phyloP scores from a whole-genome alignment of 768 basidiomycete genomes.

The Agrocybe pediades region DNA sequence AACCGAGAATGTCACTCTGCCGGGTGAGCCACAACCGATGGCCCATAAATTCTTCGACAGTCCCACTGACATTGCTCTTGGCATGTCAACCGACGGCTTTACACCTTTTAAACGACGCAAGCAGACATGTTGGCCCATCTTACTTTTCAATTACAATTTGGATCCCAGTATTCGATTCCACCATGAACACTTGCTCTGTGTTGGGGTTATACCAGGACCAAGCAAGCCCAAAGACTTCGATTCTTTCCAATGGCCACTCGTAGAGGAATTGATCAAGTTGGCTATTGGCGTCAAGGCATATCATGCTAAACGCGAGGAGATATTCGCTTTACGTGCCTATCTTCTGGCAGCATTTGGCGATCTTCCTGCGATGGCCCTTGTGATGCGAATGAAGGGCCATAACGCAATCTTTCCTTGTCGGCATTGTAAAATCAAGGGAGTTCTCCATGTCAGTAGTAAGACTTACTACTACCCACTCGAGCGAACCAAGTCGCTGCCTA shows the following conservation, averaged over 20 bases:
- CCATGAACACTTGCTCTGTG: constrained; percentile 33
- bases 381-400: constrained; percentile 42
- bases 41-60: constrained; percentile 38
- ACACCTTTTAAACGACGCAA: constrained; percentile 31
- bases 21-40: constrained; percentile 14
- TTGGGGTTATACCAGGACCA: constrained; percentile 49
- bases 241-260: constrained; percentile 44
- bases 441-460: constrained; percentile 11
- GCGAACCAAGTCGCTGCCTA: constrained; percentile 2
- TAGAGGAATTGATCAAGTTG: constrained; percentile 38
- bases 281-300: constrained; percentile 38
- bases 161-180: constrained; percentile 33
- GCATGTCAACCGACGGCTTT: constrained; percentile 43
- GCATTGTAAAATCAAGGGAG: constrained; percentile 30
- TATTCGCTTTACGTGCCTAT: constrained; percentile 19
- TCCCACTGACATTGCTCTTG: constrained; percentile 40
- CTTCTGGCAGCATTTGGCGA: constrained; percentile 21
- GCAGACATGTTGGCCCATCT: constrained; percentile 36
- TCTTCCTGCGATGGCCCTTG: constrained; percentile 21
- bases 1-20: constrained; percentile 17
- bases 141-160: constrained; percentile 22
- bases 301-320: constrained; percentile 3
- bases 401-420: constrained; percentile 37
- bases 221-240: constrained; percentile 41
- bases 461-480: constrained; percentile 25